Base-by-base conservation (phyloP, 371 early-diverging fungal species). In the Nematocida minor region DNA sequence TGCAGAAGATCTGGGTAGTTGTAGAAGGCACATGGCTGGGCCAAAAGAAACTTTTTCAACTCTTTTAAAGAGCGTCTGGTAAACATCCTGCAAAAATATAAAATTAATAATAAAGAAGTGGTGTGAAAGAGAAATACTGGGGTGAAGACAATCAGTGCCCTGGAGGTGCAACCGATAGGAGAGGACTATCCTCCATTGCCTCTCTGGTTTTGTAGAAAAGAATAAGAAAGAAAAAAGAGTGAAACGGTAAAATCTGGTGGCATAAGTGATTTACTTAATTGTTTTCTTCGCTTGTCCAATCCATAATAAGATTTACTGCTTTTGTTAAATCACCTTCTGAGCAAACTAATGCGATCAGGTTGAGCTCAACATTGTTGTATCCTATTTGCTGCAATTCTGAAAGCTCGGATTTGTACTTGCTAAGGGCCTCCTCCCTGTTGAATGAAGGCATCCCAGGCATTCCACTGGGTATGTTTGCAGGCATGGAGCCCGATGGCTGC, bases 371-470 rank as follows among this genome's bases (percentile, higher is more conserved):
- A 83, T 91, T 90, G 41, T 85, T 79, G 79, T 91, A 93, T 31
- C 93, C 93, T 89, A 91, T 91, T 55, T 91, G 90, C 66, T 89
- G 88, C 44, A 93, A 81, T 55, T 88, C 88, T 14, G 83, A 87
- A 14, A 91, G 84, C 84, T 91, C 88, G 40, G 85, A 80, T 69
- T 86, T 87, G 85, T 89, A 91, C 46, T 82, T 69, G 31, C 79
- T 6, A 6, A 79, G 27, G 9, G 44, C 69, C 48, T 83, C 83
- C 25, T 57, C 47, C 62, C 66, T 53, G n/a, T 67, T 69, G 32
- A 40, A 70, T 1, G 3, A 29, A 22, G 71, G 71, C 63, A 70
- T 63, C n/a, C n/a, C n/a, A n/a, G n/a, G n/a, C 53, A 51, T 27
- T 11, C 57, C 57, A 4, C 32, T 29, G 7, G 71, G 40, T 14